phyloP scores from a whole-genome alignment of 2,329 filamentous ascomycete genomes.

The Cytospora leucostoma region DNA sequence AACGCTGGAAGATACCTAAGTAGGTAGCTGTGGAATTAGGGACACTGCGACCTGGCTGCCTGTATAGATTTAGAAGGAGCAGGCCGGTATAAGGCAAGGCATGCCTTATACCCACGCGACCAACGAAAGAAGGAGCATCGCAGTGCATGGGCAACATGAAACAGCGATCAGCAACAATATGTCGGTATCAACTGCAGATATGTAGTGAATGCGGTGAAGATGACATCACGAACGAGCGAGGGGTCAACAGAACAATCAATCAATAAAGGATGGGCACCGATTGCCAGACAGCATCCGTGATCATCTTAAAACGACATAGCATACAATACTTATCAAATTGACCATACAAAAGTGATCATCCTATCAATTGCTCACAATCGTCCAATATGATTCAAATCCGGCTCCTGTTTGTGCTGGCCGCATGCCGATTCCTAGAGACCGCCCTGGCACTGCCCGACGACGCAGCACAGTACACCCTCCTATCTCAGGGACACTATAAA shows the following conservation, averaged over 20 bases:
- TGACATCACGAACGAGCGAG: constrained; percentile 22
- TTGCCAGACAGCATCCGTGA: too few species aligned
- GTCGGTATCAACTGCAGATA: neutral
- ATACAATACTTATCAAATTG: neutral
- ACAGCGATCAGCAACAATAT: neutral
- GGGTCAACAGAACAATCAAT: constrained; percentile 4
- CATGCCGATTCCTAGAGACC: neutral
- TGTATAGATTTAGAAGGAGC: too few species aligned
- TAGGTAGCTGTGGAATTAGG: too few species aligned
- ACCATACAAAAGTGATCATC: neutral
- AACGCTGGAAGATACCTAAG: too few species aligned
- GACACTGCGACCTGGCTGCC: too few species aligned
- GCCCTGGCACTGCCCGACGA: neutral
- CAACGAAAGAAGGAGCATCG: neutral
- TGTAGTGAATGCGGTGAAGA: constrained; percentile 3
- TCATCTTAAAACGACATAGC: neutral
- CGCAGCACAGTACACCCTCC: constrained; percentile 10
- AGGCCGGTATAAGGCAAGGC: neutral
- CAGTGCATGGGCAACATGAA: neutral
- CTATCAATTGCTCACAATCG: neutral
- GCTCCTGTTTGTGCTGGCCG: neutral
- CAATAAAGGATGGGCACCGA: neutral
- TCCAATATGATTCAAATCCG: neutral
- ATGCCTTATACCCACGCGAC: neutral
- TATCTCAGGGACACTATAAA: neutral